A percentile compares a stretch with the other conserved stretches of the same genome.
Conservation (phyloP, 495 filamentous ascomycete species). For the Penicillium subrubescens region DNA sequence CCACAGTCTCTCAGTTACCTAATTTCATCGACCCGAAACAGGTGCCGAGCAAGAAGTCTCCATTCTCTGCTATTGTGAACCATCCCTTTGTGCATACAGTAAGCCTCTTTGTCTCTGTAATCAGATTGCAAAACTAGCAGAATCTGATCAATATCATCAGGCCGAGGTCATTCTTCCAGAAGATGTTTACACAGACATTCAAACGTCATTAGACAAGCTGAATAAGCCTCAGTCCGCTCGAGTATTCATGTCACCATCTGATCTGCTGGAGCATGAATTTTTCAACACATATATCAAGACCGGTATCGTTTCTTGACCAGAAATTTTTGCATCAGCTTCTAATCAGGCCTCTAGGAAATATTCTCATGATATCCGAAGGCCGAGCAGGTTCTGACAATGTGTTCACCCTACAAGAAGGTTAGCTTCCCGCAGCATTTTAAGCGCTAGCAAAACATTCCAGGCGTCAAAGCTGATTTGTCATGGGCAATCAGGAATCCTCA, state of each 20-base stretch:
- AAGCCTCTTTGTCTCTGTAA: constrained; percentile 5
- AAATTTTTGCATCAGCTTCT: not conserved
- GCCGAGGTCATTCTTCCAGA: constrained; percentile 75
- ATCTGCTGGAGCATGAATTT: constrained; percentile 75
- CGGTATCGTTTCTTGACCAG: constrained; percentile 51
- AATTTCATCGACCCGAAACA: constrained; percentile 69
- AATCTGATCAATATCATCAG: constrained; percentile 43
- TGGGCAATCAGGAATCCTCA: constrained; percentile 61
- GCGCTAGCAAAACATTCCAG: not conserved
- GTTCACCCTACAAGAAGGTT: constrained; percentile 73
- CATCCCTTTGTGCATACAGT: constrained; percentile 82
- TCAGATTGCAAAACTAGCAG: not conserved
- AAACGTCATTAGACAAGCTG: constrained; percentile 53
- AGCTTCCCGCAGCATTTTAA: constrained; percentile 2
- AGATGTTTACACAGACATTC: constrained; percentile 60
- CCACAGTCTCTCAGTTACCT: constrained; percentile 65
- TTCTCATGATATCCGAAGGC: constrained; percentile 91
- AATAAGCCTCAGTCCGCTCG: constrained; percentile 58
- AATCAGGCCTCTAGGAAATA: constrained; percentile 60
- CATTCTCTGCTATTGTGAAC: constrained; percentile 66
- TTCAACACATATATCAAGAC: constrained; percentile 85
- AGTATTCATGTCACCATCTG: constrained; percentile 73
- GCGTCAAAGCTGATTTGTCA: constrained; percentile 1
- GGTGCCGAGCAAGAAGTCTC: constrained; percentile 68
- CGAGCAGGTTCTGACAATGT: constrained; percentile 76